A percentile compares a stretch with the other conserved stretches of the same genome.
Conservation (phyloP, 805 yeast genomes). For the Pichia cabralensis region DNA sequence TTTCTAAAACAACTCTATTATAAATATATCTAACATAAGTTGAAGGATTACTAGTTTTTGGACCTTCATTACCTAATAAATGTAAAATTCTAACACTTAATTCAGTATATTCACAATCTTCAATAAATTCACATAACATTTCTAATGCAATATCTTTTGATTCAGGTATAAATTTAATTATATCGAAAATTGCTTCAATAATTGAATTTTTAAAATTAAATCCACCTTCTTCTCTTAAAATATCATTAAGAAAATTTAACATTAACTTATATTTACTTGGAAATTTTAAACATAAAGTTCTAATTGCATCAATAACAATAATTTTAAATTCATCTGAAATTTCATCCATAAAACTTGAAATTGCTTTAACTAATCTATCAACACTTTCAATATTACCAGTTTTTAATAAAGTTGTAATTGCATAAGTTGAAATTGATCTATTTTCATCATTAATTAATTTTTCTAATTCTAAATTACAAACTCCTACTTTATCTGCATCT, state of each 20-base stretch:
- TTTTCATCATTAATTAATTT: conserved; percentile 77
- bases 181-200: conserved; percentile 86
- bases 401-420: conserved; percentile 90
- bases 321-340: conserved; percentile 93
- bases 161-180: conserved; percentile 77
- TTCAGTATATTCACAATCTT: conserved; percentile 95
- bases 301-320: conserved; percentile 90
- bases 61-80: conserved; percentile 90
- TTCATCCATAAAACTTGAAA: conserved; percentile 82
- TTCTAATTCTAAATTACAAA: conserved; percentile 81
- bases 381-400: conserved; percentile 88
- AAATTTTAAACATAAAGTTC: conserved; percentile 85
- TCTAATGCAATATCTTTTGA: conserved; percentile 78
- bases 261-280: conserved; percentile 81
- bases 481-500: conserved; percentile 68
- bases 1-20: conserved; percentile 92
- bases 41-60: conserved; percentile 75
- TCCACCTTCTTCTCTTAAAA: conserved; percentile 87
- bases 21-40: conserved; percentile 91
- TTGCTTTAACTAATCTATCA: conserved; percentile 79
- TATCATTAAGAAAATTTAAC: conserved; percentile 71
- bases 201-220: conserved; percentile 75
- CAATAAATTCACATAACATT: conserved; percentile 91
- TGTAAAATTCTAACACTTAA: conserved; percentile 88
- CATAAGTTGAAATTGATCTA: conserved; percentile 90